Conservation (phyloP, 2,329 filamentous ascomycete genomes). For the Colletotrichum sp. region DNA sequence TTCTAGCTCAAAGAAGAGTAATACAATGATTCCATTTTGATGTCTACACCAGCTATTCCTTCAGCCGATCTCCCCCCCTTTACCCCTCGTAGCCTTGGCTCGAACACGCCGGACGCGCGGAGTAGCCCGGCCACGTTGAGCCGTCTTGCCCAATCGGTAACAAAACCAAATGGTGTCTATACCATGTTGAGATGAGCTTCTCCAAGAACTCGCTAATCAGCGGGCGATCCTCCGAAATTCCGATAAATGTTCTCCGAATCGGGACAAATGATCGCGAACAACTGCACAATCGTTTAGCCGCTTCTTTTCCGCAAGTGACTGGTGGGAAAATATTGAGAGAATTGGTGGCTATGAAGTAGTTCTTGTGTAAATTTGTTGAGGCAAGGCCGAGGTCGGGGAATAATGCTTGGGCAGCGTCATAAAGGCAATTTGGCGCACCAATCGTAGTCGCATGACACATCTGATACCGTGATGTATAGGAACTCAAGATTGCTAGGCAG, state of each 20-base stretch:
- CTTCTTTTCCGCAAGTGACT: background rate
- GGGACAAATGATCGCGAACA: background rate
- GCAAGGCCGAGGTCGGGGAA: background rate
- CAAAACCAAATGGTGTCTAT: background rate
- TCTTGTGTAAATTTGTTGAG: too few species aligned
- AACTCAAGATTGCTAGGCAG: too few species aligned
- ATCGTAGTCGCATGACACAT: too few species aligned
- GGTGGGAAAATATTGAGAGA: too few species aligned
- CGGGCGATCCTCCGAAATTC: background rate
- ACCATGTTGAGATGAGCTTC: background rate
- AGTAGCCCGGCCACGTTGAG: background rate
- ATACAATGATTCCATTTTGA: background rate
- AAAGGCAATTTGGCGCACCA: too few species aligned
- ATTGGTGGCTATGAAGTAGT: too few species aligned
- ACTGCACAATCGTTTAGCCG: background rate
- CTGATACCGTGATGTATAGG: too few species aligned
- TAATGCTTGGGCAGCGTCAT: background rate
- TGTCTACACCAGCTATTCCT: background rate
- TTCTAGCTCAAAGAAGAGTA: too few species aligned
- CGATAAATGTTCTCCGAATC: background rate
- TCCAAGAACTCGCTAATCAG: background rate
- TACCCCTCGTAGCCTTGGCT: background rate
- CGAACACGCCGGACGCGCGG: background rate
- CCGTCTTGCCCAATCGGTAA: background rate
- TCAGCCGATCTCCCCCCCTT: background rate